Base-by-base conservation (phyloP, 805 yeast genomes). In the Lachancea fermentati region DNA sequence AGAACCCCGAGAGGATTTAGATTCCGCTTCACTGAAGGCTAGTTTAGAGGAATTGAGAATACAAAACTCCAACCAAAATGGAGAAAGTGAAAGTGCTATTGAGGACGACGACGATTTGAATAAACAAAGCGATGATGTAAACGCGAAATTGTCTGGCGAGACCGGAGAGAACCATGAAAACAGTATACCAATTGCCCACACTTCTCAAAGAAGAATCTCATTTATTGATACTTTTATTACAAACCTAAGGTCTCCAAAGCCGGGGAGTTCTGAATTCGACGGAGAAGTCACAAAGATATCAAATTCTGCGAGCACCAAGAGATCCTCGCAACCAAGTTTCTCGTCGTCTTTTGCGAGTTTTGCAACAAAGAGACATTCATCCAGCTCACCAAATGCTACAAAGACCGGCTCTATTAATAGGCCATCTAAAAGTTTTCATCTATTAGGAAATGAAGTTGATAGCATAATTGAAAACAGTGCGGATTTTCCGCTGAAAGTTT, bases 191-290 rank as follows among this genome's bases (percentile, higher is more conserved):
- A 55, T 57, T 11, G 8, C 48, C 12, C 46, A 44, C 6, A 46
- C 44, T n/a, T 46, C 55, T 5, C 39, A 35, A 3, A 50, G 50
- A 15, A 50, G 62, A 14, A 46, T 50, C 17, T 60, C 65, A 1
- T 60, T 60, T 33, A 55, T 60, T 18, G 65, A 58, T 36, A 54
- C 62, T 11, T 58, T 52, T 32, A 54, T 60, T 52, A 43, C 57
- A 3, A 58, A 49, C 32, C 42, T 47, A 34, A 34, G 52, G 9
- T 50, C 53, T 16, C 52, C 63, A 1, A 45, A 45, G 2, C 37
- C 19, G 18, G 33, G 5, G 58, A 51, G 7, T 29, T 8, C 13
- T 6, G 32, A 12, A 29, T 17, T 14, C 7, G 41, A 38, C 4
- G 11, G 29, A 9, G 36, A 32, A 3, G 18, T 12, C 7, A 29